Evolutionary conservation across 805 yeast species (phyloP).

Genomic region (Barnettozyma populi): DNA sequence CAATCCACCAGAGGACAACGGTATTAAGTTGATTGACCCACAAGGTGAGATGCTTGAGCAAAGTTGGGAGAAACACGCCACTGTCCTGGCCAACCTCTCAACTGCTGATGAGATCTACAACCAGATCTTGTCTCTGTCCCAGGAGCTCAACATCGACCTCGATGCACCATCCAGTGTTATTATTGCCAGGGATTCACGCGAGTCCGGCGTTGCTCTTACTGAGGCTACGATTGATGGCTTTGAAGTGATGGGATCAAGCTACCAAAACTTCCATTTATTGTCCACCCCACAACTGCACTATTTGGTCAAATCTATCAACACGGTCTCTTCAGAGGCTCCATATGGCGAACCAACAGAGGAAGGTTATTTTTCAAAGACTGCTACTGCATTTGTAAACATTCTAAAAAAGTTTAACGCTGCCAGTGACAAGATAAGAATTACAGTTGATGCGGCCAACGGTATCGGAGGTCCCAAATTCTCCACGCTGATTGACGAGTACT

Average conservation of each 20-base stretch:
- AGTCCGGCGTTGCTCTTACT: slow-evolving; percentile 66
- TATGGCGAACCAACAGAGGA: slow-evolving; percentile 60
- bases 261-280: slow-evolving; percentile 57
- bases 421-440: slow-evolving; percentile 37
- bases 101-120: slow-evolving; percentile 38
- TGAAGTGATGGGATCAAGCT: slow-evolving; percentile 39
- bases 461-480: slow-evolving; percentile 79
- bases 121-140: slow-evolving; percentile 34
- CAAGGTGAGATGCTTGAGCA: slow-evolving; percentile 83
- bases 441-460: slow-evolving; percentile 94
- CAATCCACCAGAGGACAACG: slow-evolving; percentile 88
- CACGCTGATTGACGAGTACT: slow-evolving; percentile 38
- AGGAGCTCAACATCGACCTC: slow-evolving; percentile 42
- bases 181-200: slow-evolving; percentile 86
- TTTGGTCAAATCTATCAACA: slow-evolving; percentile 69
- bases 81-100: slow-evolving; percentile 67
- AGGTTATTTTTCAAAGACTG: slow-evolving; percentile 66
- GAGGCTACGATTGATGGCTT: slow-evolving; percentile 59
- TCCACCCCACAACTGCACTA: slow-evolving; percentile 97
- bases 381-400: slow-evolving; percentile 46
- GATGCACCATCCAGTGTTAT: slow-evolving; percentile 41
- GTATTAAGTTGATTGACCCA: slow-evolving; percentile 93
- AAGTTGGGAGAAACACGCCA: slow-evolving; percentile 80
- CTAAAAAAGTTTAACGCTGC: slow-evolving; percentile 24
- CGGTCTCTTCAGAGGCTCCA: slow-evolving; percentile 30